Base-by-base conservation (phyloP, 495 filamentous ascomycete genomes). In the Filosporella fistucella region DNA sequence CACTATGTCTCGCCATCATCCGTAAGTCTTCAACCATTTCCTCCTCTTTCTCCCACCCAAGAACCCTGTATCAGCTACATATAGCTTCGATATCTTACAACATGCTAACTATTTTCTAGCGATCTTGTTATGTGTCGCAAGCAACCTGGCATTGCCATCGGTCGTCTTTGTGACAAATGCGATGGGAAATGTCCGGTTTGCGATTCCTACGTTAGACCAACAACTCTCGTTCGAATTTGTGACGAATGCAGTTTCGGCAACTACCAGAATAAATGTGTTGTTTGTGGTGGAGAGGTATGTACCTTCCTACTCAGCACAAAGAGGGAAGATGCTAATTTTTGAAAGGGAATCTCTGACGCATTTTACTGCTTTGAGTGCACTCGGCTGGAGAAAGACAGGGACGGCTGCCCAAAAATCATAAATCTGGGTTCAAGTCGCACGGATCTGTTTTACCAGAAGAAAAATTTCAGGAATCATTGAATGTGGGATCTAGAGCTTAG, bases 351-450 rank as follows among this genome's bases (percentile, higher is more conserved):
- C 65, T 91, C 86, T 29, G 93, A 99, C 63, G 93, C 93, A n/a
- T 97, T 99, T 69, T 99, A 99, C 72, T 99, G 93, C 76, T 97
- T 96, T 63, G 94, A 99, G 64, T 99, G 93, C 65, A 99, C 93
- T 40, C 83, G 93, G 12, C 68, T 99, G 1, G 93, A 99, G 66
- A 97, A 97, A 68, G 93, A 99, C 63, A 77, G 93, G 45, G 93
- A 99, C 61, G 93, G 93, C 2, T 99, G 93, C 67, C 93, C 93
- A 29, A 99, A 99, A 79, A 99, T 99, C 69, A 96, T 99, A 59
- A 99, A 99, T 63, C 60, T 99, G 63, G 93, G 93, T 38, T 90
- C 85, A 72, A 91, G 86, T 44, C 77, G 93, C 68, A 97, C 94
- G 49, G 93, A 99, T 78, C 74, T 98, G 63, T 86, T 91, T 61